phyloP scores from a whole-genome alignment of 1,284 basidiomycete genomes.

The Tylopilus orsonianus region DNA sequence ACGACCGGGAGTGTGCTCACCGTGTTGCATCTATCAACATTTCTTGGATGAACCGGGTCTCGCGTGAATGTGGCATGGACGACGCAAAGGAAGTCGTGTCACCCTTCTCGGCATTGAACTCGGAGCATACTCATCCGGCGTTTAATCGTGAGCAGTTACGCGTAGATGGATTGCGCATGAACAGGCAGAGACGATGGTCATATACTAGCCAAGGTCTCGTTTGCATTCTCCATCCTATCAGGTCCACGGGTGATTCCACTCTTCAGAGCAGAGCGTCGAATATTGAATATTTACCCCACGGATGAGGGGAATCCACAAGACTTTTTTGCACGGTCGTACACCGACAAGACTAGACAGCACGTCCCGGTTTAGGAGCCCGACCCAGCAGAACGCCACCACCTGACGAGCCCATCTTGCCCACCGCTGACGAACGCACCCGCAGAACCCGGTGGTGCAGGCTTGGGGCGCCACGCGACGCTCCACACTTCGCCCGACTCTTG shows the following conservation, averaged over 20 bases:
- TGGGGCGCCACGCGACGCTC: constrained; percentile 82
- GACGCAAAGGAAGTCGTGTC: no score
- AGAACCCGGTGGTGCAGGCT: constrained; percentile 49
- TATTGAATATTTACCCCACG: background rate
- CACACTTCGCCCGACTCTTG: constrained; percentile 82
- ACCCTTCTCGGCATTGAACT: no score
- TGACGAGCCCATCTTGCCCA: constrained; percentile 76
- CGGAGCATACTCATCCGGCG: background rate
- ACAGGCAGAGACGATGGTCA: no score
- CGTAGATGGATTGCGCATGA: no score
- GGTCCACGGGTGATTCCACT: background rate
- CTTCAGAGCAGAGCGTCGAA: background rate
- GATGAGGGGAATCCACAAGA: constrained; percentile 3
- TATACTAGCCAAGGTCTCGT: no score
- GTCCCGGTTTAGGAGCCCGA: constrained; percentile 25
- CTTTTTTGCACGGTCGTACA: background rate
- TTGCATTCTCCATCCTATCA: no score
- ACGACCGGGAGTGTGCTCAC: no score
- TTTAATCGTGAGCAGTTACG: background rate
- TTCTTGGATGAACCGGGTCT: no score
- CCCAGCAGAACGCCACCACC: constrained; percentile 76
- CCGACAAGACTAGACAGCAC: constrained; percentile 2
- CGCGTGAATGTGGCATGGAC: no score
- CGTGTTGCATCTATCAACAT: no score
- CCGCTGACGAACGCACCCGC: constrained; percentile 75